Base-by-base conservation (phyloP, 2,329 filamentous ascomycete genomes). In the Helotiales sp. region DNA sequence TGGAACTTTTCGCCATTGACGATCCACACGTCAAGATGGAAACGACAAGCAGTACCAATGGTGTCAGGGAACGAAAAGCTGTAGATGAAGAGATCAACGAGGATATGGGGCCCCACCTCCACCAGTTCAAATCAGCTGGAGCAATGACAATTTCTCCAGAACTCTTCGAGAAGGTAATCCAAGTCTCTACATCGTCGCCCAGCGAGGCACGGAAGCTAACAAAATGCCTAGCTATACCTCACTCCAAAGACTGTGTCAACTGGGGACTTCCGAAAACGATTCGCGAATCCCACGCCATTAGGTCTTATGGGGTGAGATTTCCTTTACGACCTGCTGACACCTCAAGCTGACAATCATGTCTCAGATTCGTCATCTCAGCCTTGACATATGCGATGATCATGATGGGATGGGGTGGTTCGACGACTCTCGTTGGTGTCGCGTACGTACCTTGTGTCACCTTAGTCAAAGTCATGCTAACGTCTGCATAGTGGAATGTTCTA, bases 311-410 rank as follows among this genome's bases (percentile, higher is more conserved):
- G 63, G 64, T 65, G 60, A 47, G 56, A 24, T 2, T 6, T n/a
- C 3, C 24, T 5, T 5, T 27, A 4, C 40, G 19, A 22, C 10
- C 8, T 8, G 6, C 7, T 19, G 10, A 12, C 19, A 2, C 9
- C 19, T n/a, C 2, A 12, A 31, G 19, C 24, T 38, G 33, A 49
- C 42, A 50, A n/a, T 24, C 8, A n/a, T 2, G 15, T 8, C 19
- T 12, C 19, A 57, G 56, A 68, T 79, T 73, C 68, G 78, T 74
- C 70, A 76, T 70, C 62, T 69, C 44, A 5, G 54, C 63, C 5
- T 17, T 62, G 12, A 66, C 64, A 15, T 66, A 60, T 50, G 46
- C 63, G 22, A 31, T 46, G 7, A 49, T 66, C 2, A 42, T 62
- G 25, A 64, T 66, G 64, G 64, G 63, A 6, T 66, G 64, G 64